These are phyloP conservation scores for Boechera retrofracta DNA, from an alignment of 345 rosid genomes.

Conservation along the genomic window DNA sequence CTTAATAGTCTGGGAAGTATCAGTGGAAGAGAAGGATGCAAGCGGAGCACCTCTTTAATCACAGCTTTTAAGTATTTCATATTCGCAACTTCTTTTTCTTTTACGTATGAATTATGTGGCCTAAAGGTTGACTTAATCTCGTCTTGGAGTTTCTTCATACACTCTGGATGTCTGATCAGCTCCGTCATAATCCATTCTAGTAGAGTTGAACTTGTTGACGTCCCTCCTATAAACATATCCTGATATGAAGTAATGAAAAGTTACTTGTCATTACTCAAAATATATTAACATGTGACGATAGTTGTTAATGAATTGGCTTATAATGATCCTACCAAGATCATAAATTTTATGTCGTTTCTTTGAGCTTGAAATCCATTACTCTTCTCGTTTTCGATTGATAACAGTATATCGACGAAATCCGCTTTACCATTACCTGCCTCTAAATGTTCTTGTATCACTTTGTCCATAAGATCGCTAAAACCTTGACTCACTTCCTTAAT, in stretches of 20 bases:
- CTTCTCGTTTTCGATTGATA: constrained; percentile 26
- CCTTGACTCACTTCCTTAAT: constrained; percentile 31
- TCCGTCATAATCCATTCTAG: constrained; percentile 37
- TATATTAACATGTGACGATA: neutral
- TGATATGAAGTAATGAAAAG: neutral
- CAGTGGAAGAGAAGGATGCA: constrained; percentile 48
- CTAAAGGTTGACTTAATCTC: constrained; percentile 3
- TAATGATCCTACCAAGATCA: constrained; percentile 22
- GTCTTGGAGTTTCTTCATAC: constrained; percentile 39
- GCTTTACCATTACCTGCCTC: neutral
- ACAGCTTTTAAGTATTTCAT: constrained; percentile 25
- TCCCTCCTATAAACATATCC: constrained; percentile 42
- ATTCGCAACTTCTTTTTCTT: constrained; percentile 21
- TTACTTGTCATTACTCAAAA: neutral
- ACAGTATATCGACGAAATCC: constrained; percentile 23
- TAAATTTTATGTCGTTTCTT: constrained; percentile 29
- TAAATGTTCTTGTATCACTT: constrained; percentile 35
- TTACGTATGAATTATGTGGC: neutral
- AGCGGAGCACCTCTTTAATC: constrained; percentile 47
- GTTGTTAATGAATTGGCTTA: neutral
- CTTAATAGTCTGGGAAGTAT: constrained; percentile 36
- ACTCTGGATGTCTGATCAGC: constrained; percentile 25
- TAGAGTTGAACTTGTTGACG: constrained; percentile 31
- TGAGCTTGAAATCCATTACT: constrained; percentile 12
- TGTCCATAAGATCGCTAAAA: constrained; percentile 39